Conservation (phyloP, 805 yeast species). For the Saccharomycodes ludwigii region DNA sequence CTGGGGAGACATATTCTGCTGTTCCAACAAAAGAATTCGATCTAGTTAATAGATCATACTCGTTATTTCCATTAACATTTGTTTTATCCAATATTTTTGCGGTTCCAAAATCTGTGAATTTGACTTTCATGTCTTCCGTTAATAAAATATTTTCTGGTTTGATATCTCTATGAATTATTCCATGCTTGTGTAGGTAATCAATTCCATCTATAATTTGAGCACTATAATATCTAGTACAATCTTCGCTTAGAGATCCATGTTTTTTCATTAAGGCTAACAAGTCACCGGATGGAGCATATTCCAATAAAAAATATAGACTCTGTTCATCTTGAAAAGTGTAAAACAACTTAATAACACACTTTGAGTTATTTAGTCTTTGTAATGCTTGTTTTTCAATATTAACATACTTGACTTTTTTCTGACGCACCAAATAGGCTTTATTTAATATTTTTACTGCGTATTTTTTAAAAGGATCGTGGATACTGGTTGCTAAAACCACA, state of each 20-base stretch:
- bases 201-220: conserved; percentile 69
- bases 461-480: conserved; percentile 53
- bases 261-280: conserved; percentile 53
- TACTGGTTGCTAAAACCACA: conserved; percentile 75
- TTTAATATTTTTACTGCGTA: conserved; percentile 71
- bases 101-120: conserved; percentile 77
- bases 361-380: conserved; percentile 47
- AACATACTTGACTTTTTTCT: conserved; percentile 75
- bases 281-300: conserved; percentile 74
- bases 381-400: conserved; percentile 73
- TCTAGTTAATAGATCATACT: conserved; percentile 51
- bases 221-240: conserved; percentile 51
- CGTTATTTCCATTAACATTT: conserved; percentile 30
- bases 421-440: conserved; percentile 66
- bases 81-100: conserved; percentile 54
- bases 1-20: conserved; percentile 78
- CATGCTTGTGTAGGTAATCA: conserved; percentile 58
- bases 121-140: conserved; percentile 46
- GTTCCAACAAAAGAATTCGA: conserved; percentile 81
- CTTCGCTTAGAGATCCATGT: conserved; percentile 60
- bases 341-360: conserved; percentile 55
- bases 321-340: conserved; percentile 73
- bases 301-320: conserved; percentile 61
- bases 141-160: conserved; percentile 74
- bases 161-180: conserved; percentile 70